These are phyloP conservation scores for Prunus fruticosa DNA, from an alignment of 306 rosid genomes.

Conservation along the genomic window DNA sequence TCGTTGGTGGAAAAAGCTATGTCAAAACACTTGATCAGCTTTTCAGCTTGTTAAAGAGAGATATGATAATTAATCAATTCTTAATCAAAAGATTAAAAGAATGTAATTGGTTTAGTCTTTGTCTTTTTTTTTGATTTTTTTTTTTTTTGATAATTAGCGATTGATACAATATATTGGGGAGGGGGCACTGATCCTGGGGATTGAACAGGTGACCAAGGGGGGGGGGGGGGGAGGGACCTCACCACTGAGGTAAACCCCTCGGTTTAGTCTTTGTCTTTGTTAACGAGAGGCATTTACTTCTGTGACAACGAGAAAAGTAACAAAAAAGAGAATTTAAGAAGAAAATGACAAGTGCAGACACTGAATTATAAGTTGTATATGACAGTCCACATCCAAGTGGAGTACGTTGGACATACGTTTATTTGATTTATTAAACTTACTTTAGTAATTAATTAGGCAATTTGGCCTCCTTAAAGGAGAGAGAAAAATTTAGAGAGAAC, in stretches of 20 bases:
- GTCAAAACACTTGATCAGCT: conserved; percentile 19
- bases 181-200: no score
- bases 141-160: no score
- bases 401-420: neutral
- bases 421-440: neutral
- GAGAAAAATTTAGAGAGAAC: neutral
- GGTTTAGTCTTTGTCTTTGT: neutral
- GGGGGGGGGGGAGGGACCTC: no score
- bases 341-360: neutral
- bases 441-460: neutral
- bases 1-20: conserved; percentile 54
- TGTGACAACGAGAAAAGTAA: conserved; percentile 2
- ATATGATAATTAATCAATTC: neutral
- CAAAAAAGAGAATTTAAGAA: conserved; percentile 6
- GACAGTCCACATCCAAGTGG: conserved; percentile 22
- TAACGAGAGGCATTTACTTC: neutral
- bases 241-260: no score
- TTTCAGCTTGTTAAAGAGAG: neutral
- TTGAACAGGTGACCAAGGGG: no score
- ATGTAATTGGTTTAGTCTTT: neutral
- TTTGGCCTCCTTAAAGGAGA: neutral
- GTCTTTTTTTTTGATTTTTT: no score
- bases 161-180: no score
- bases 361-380: neutral
- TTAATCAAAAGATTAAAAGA: neutral